Evolutionary conservation across 768 basidiomycete species (phyloP).

Genomic region (Strobilomyces confusus): DNA sequence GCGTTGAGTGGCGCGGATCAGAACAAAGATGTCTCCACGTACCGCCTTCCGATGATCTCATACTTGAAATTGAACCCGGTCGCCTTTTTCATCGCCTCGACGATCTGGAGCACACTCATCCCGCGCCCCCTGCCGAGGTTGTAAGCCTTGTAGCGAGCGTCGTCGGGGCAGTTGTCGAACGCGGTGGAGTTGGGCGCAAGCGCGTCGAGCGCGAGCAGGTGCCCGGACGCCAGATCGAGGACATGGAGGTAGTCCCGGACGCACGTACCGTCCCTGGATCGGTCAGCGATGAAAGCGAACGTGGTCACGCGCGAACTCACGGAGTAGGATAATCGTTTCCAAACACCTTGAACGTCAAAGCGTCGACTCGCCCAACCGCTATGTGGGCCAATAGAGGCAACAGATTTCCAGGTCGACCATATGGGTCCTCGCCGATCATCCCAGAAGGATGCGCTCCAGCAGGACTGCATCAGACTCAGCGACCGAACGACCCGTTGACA

Average conservation of each 20-base stretch:
- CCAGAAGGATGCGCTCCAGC: slow-evolving; percentile 99
- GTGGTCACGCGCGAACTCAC: slow-evolving; percentile 39
- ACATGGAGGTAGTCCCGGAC: slow-evolving; percentile 95
- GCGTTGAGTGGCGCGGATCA: slow-evolving; percentile 1
- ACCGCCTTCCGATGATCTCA: slow-evolving; percentile 90
- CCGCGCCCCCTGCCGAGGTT: slow-evolving; percentile 95
- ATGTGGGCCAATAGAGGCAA: slow-evolving; percentile 92
- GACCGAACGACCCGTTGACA: not conserved
- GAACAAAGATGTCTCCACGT: slow-evolving; percentile 26
- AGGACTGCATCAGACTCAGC: slow-evolving; percentile 50
- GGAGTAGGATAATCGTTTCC: slow-evolving; percentile 96
- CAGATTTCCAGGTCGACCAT: slow-evolving; percentile 91
- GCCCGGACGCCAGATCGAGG: slow-evolving; percentile 92
- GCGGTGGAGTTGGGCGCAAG: slow-evolving; percentile 52
- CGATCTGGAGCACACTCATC: slow-evolving; percentile 89
- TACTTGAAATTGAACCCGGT: slow-evolving; percentile 86
- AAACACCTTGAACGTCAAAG: slow-evolving; percentile 73
- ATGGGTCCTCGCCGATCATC: slow-evolving; percentile 93
- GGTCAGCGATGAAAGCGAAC: not conserved
- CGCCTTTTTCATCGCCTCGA: slow-evolving; percentile 90
- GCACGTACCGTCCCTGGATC: slow-evolving; percentile 84
- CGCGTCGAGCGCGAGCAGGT: slow-evolving; percentile 86
- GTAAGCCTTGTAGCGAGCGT: slow-evolving; percentile 83
- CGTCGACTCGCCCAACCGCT: slow-evolving; percentile 83
- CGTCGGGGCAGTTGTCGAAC: slow-evolving; percentile 52